A percentile compares a stretch with the other conserved stretches of the same genome.
Evolutionary conservation across 768 basidiomycete genomes (phyloP).

Genomic region (Leccinum subgranulosum): DNA sequence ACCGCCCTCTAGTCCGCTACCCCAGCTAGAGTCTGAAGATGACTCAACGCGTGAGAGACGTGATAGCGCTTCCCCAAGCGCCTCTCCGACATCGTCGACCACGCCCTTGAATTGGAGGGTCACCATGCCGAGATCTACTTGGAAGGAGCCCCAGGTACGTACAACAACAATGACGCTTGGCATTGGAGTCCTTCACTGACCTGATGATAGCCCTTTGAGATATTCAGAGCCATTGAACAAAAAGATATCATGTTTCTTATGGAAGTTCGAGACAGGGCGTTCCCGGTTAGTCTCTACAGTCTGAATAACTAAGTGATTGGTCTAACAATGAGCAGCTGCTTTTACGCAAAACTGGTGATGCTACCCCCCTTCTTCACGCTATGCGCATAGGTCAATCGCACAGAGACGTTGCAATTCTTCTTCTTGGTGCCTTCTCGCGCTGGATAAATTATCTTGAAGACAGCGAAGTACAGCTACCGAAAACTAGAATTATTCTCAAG

Average conservation of each 20-base stretch:
- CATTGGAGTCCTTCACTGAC: background rate
- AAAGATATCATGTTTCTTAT: constrained; percentile 81
- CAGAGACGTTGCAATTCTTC: constrained; percentile 79
- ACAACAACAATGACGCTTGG: background rate
- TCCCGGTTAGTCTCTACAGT: constrained; percentile 53
- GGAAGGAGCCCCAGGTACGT: constrained; percentile 56
- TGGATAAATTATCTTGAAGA: constrained; percentile 89
- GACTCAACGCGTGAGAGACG: constrained; percentile 8
- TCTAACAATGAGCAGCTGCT: constrained; percentile 49
- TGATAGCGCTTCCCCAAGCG: constrained; percentile 14
- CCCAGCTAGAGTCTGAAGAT: constrained; percentile 13
- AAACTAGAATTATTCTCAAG: constrained; percentile 72
- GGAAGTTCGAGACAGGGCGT: constrained; percentile 78
- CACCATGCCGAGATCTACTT: constrained; percentile 23
- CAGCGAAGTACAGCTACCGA: constrained; percentile 62
- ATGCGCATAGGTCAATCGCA: constrained; percentile 77
- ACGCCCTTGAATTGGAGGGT: constrained; percentile 13
- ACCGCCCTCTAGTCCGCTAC: constrained; percentile 29
- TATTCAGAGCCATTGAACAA: constrained; percentile 81
- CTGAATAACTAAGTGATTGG: background rate
- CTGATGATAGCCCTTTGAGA: constrained; percentile 49
- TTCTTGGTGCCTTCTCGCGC: constrained; percentile 88
- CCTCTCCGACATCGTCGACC: constrained; percentile 24
- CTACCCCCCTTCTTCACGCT: constrained; percentile 88
- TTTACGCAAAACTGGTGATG: constrained; percentile 79